Conservation (phyloP, 805 yeast species). For the Komagataella ulmi region DNA sequence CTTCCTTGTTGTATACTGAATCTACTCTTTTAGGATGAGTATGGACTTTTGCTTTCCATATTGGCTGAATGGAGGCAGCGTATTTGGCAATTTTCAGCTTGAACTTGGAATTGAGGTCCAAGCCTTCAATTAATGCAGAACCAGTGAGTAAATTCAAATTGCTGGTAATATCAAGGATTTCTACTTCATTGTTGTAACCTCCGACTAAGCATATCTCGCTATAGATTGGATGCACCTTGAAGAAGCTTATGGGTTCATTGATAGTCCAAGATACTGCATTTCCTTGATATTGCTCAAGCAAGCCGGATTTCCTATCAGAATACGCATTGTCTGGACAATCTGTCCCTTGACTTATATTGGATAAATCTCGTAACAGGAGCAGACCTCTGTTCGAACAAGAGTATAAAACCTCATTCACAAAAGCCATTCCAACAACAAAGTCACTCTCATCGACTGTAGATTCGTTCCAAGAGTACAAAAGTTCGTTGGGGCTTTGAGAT, state of each 20-base stretch:
- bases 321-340: background rate
- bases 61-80: constrained; percentile 9
- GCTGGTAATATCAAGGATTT: constrained; percentile 3
- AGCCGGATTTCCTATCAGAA: background rate
- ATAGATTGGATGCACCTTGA: constrained; percentile 3
- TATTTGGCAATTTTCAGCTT: constrained; percentile 9
- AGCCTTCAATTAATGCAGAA: constrained; percentile 2
- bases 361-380: constrained; percentile 9
- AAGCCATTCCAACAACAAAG: constrained; percentile 9
- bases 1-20: constrained; percentile 4
- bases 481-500: constrained; percentile 1
- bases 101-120: constrained; percentile 1
- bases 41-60: constrained; percentile 8
- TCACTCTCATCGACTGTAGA: constrained; percentile 8
- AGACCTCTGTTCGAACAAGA: constrained; percentile 14
- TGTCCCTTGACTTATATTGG: constrained; percentile 3
- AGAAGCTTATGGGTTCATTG: constrained; percentile 5
- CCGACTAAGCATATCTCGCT: constrained; percentile 5
- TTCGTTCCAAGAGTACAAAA: constrained; percentile 6
- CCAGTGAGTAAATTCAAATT: constrained; percentile 2
- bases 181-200: constrained; percentile 5
- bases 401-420: constrained; percentile 6
- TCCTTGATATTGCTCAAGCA: background rate
- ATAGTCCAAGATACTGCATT: constrained; percentile 1
- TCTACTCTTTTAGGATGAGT: constrained; percentile 1